Percentiles rank a stretch among this genome's conserved stretches.
Evolutionary conservation across 2,329 filamentous ascomycete genomes (phyloP).

Genomic region (Cladosporium sp.): DNA sequence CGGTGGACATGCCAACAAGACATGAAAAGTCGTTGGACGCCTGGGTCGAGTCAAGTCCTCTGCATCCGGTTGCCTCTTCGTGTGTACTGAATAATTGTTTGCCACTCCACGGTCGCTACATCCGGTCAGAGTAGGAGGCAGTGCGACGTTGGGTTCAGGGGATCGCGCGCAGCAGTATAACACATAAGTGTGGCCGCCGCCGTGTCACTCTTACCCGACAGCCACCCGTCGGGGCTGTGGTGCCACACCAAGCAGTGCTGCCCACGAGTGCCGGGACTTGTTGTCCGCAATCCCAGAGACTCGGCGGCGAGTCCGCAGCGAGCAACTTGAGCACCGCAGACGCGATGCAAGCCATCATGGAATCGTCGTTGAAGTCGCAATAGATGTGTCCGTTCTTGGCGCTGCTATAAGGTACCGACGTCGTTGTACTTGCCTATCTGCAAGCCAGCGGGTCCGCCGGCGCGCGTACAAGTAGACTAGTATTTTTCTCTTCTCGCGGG

Average conservation of each 20-base stretch:
- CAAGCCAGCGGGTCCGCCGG: slow-evolving; percentile 6
- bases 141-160: too few species aligned
- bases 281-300: slow-evolving; percentile 7
- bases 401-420: background rate
- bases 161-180: too few species aligned
- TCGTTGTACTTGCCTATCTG: slow-evolving; percentile 3
- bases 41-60: too few species aligned
- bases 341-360: slow-evolving; percentile 2
- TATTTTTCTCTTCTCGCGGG: too few species aligned
- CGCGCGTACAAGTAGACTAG: slow-evolving; percentile 8
- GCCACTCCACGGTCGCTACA: background rate
- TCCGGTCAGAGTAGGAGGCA: background rate
- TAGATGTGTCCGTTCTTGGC: slow-evolving; percentile 5
- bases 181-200: too few species aligned
- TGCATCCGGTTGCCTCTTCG: background rate
- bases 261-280: background rate
- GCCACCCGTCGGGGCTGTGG: background rate
- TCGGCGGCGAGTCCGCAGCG: slow-evolving; percentile 7
- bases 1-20: too few species aligned
- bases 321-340: background rate
- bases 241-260: slow-evolving; percentile 5
- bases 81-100: background rate
- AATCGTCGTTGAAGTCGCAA: background rate
- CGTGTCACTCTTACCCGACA: too few species aligned
- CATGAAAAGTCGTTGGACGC: too few species aligned